Conservation (phyloP, 2,329 filamentous ascomycete genomes). For the Acephala macrosclerotiorum region DNA sequence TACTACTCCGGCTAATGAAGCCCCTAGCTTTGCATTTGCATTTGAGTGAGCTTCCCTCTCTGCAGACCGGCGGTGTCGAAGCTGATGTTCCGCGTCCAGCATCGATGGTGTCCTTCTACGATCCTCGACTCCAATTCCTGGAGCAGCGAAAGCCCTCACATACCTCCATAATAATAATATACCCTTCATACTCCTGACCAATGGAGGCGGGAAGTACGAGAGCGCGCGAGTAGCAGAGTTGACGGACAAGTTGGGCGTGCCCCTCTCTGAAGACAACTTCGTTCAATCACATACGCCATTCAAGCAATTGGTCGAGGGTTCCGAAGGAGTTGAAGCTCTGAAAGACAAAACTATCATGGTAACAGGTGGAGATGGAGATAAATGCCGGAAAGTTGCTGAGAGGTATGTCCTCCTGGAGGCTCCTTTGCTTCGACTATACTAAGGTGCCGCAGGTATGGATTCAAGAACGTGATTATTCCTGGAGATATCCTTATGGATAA, state of each 20-base stretch:
- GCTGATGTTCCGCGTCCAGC: conserved; percentile 30
- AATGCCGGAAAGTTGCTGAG: conserved; percentile 68
- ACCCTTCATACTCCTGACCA: conserved; percentile 94
- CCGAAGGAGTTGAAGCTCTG: conserved; percentile 58
- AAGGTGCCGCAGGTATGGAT: conserved; percentile 65
- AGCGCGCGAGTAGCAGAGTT: conserved; percentile 75
- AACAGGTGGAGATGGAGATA: conserved; percentile 61
- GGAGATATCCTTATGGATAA: conserved; percentile 80
- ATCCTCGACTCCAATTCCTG: conserved; percentile 78
- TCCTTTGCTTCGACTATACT: conserved; percentile 15
- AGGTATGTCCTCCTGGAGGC: conserved; percentile 43
- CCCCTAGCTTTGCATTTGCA: conserved; percentile 58
- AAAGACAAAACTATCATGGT: conserved; percentile 75
- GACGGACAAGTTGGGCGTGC: conserved; percentile 68
- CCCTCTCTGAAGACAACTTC: conserved; percentile 73
- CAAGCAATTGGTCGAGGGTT: conserved; percentile 69
- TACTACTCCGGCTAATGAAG: conserved; percentile 12
- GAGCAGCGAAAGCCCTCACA: conserved; percentile 75
- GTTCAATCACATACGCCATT: conserved; percentile 94
- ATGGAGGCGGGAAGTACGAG: conserved; percentile 90
- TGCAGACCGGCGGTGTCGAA: conserved; percentile 5
- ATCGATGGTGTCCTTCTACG: conserved; percentile 96
- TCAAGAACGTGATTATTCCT: conserved; percentile 82
- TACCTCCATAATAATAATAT: conserved; percentile 78
- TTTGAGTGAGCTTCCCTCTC: conserved; percentile 55